Percentiles rank a stretch among this genome's conserved stretches.
These are phyloP conservation scores for Colletotrichum sidae DNA, from an alignment of 2,329 filamentous ascomycete species.

Conservation along the genomic window DNA sequence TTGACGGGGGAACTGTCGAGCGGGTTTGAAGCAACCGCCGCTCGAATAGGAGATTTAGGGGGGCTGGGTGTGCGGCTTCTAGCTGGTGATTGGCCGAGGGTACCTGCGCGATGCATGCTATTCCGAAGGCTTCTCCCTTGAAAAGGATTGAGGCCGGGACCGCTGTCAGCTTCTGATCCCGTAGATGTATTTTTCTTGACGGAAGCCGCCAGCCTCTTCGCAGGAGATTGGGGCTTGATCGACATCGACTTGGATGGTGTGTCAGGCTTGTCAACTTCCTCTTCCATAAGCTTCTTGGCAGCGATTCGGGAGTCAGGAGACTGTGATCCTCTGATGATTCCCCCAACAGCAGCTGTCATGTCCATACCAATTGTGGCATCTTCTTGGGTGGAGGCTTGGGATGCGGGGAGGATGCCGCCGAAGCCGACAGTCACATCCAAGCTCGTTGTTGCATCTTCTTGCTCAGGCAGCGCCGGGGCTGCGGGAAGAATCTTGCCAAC, in stretches of 20 bases:
- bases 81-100: conserved; percentile 47
- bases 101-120: conserved; percentile 57
- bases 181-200: conserved; percentile 42
- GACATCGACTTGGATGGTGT: conserved; percentile 54
- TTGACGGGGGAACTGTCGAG: conserved; percentile 42
- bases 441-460: conserved; percentile 47
- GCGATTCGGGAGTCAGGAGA: conserved; percentile 55
- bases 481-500: conserved; percentile 55
- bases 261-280: conserved; percentile 65
- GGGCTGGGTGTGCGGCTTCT: conserved; percentile 37
- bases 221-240: conserved; percentile 50
- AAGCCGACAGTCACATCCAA: conserved; percentile 74
- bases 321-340: conserved; percentile 63
- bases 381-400: conserved; percentile 44
- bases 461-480: conserved; percentile 33
- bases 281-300: conserved; percentile 69
- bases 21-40: conserved; percentile 9
- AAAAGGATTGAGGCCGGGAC: conserved; percentile 66
- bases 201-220: conserved; percentile 45
- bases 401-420: conserved; percentile 62
- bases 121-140: conserved; percentile 61
- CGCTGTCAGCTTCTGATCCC: conserved; percentile 52
- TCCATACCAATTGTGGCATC: conserved; percentile 72
- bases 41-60: conserved; percentile 29
- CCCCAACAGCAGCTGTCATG: conserved; percentile 72